Base-by-base conservation (phyloP, 2,329 filamentous ascomycete species). In the Thermochaetoides dissita region DNA sequence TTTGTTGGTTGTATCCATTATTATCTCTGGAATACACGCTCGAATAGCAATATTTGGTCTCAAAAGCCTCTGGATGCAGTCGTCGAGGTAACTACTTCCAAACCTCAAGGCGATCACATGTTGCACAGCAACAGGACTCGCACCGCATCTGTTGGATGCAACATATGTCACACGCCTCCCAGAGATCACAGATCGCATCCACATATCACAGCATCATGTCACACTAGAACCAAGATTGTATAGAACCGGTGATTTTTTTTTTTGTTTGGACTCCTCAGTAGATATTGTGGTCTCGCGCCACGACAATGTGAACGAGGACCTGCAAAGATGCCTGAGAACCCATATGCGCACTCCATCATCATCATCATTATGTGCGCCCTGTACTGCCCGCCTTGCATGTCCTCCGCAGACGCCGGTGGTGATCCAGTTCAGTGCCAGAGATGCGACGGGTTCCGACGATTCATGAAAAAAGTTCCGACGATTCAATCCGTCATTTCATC, bases 231-330 rank as follows among this genome's bases (percentile, higher is more conserved):
- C 30, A 41, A 40, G 30, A 39, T 47, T 38, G 24, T 40, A 24
- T 24, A 24, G 3, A 24, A 24, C 17, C 17, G 5, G 17, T 24
- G 17, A 24, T 24, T 24, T 24, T 24, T 24, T 24, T 24, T 48
- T 47, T 46, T 43, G 39, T 43, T 51, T 43, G 46, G 48, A 51
- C 43, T 52, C 47, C 49, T 53, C 50, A 50, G 48, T 48, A 49
- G 39, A 39, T 43, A 52, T 47, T 49, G 42, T 49, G 36, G 49
- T 49, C 46, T 52, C 48, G 41, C 46, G 46, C 42, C 48, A 46
- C 44, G 40, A 35, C 17, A 43, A 43, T 40, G 37, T 39, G 41
- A 51, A 48, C 51, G 41, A 49, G 45, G 42, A 42, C 46, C 43
- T 47, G 50, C 50, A 43, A 46, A 51, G 45, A 24, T 24, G 49